Percentiles rank a stretch among this genome's conserved stretches.
phyloP scores from a whole-genome alignment of 2,329 filamentous ascomycete species.

The Pseudogymnoascus sp. region DNA sequence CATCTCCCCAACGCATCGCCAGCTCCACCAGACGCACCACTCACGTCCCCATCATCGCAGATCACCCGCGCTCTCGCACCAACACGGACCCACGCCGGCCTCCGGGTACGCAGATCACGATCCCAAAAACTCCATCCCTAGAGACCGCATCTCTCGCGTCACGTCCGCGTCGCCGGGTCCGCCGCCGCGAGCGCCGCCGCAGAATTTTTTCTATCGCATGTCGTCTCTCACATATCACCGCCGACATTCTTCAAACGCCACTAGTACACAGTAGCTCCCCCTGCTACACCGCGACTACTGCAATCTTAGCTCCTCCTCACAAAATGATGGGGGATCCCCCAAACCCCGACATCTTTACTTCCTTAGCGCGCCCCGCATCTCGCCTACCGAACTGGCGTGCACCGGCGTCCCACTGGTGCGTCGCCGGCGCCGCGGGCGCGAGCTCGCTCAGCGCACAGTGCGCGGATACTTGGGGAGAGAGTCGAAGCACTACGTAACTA shows the following conservation, averaged over 20 bases:
- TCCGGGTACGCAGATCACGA: neutral
- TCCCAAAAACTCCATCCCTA: neutral
- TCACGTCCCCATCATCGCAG: neutral
- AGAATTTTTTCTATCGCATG: neutral
- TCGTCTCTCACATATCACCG: neutral
- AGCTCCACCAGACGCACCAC: neutral
- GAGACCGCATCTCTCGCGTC: neutral
- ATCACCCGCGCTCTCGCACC: neutral
- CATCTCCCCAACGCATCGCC: neutral
- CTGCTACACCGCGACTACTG: neutral
- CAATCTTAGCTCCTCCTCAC: neutral
- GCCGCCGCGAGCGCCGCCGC: neutral
- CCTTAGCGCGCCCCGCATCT: neutral
- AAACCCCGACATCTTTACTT: neutral
- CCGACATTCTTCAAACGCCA: too few relatives aligned
- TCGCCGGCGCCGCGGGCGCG: neutral
- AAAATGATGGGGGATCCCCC: neutral
- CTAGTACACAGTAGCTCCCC: too few relatives aligned
- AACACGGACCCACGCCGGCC: neutral
- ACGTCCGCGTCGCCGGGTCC: neutral
- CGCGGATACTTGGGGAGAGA: neutral
- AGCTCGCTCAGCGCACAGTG: neutral
- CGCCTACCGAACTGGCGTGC: neutral
- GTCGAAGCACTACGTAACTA: neutral
- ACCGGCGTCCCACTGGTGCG: neutral